Evolutionary conservation across 768 basidiomycete genomes (phyloP).

Genomic region (Phylloporus arenicola): DNA sequence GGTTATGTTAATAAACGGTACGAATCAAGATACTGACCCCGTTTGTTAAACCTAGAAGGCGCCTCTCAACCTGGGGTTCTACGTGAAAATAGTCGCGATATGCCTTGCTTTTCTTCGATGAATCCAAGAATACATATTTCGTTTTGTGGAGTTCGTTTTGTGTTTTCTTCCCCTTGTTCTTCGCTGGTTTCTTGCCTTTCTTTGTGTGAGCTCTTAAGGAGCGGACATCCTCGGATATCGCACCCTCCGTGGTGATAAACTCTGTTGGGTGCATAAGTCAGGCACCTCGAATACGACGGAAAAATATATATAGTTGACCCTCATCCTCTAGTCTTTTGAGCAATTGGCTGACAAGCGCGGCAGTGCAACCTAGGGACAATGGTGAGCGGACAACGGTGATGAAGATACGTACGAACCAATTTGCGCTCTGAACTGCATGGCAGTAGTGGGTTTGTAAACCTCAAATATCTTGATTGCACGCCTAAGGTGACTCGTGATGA

Average conservation of each 20-base stretch:
- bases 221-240: conserved; percentile 46
- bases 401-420: conserved; percentile 44
- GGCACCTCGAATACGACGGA: background rate
- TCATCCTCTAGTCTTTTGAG: conserved; percentile 67
- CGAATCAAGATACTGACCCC: conserved; percentile 37
- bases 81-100: conserved; percentile 72
- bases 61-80: conserved; percentile 51
- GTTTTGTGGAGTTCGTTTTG: conserved; percentile 52
- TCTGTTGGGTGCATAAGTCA: conserved; percentile 35
- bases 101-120: conserved; percentile 37
- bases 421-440: conserved; percentile 51
- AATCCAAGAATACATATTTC: conserved; percentile 52
- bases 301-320: conserved; percentile 37
- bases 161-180: conserved; percentile 37
- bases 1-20: background rate
- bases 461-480: conserved; percentile 70
- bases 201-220: conserved; percentile 33
- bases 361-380: conserved; percentile 42
- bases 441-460: conserved; percentile 37
- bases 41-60: conserved; percentile 54
- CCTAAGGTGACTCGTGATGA: conserved; percentile 30
- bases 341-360: conserved; percentile 52
- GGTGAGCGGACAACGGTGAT: conserved; percentile 4
- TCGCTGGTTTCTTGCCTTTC: conserved; percentile 39
- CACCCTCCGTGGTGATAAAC: conserved; percentile 52